Evolutionary conservation across 495 filamentous ascomycete genomes (phyloP).

Genomic region (Clohesyomyces aquaticus): DNA sequence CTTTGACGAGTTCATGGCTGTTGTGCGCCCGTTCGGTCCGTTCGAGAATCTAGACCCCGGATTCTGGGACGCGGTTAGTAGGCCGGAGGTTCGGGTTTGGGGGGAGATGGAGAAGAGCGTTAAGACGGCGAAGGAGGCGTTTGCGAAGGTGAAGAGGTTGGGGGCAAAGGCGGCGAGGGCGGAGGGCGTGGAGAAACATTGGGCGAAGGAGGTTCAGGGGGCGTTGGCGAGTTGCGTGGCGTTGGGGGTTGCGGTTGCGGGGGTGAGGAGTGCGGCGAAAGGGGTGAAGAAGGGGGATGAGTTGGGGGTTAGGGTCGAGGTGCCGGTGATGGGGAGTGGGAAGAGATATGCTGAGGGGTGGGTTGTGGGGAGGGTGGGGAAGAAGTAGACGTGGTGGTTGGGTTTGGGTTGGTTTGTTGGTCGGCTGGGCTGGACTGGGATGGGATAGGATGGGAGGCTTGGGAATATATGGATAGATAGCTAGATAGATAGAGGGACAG

Average conservation of each 20-base stretch:
- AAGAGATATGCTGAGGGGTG: slow-evolving; percentile 71
- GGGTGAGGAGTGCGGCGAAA: slow-evolving; percentile 43
- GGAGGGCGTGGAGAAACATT: slow-evolving; percentile 40
- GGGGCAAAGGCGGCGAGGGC: slow-evolving; percentile 37
- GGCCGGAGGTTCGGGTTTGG: slow-evolving; percentile 4
- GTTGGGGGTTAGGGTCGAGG: slow-evolving; percentile 33
- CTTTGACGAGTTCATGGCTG: slow-evolving; percentile 61
- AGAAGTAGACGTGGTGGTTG: slow-evolving; percentile 6
- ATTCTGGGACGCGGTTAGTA: neutral
- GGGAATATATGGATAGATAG: neutral
- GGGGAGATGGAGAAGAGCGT: slow-evolving; percentile 30
- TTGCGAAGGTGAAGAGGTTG: slow-evolving; percentile 41
- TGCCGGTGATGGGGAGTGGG: slow-evolving; percentile 39
- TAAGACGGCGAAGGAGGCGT: slow-evolving; percentile 39
- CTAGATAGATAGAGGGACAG: neutral
- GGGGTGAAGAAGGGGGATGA: slow-evolving; percentile 18
- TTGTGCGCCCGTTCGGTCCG: slow-evolving; percentile 50
- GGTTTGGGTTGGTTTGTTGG: neutral
- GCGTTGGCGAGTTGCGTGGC: slow-evolving; percentile 68
- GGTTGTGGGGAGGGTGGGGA: slow-evolving; percentile 68
- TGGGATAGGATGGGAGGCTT: too few relatives aligned
- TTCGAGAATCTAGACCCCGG: slow-evolving; percentile 45
- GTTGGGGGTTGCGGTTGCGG: slow-evolving; percentile 64
- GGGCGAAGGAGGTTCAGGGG: slow-evolving; percentile 51
- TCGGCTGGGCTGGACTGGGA: too few relatives aligned